Base-by-base conservation (phyloP, 345 rosid species). In the Pseudoturritis turrita region DNA sequence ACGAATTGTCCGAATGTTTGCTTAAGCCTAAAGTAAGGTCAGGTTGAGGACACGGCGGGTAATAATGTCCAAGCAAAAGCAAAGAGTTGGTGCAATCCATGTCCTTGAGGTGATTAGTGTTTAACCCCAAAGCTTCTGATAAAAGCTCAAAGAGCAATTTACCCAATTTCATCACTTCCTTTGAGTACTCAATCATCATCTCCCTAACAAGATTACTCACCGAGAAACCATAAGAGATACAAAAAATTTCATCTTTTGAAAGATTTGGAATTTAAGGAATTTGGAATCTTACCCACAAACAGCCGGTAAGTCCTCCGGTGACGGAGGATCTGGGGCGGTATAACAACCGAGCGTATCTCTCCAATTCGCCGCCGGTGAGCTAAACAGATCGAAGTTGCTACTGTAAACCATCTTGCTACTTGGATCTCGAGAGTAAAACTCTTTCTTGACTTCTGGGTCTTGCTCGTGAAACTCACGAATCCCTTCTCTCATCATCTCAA, bases 21-120 rank as follows among this genome's bases (percentile, higher is more conserved):
- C 66, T 72, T 35, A 77, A 47, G 33, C 91, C 91, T 45, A 85
- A 7, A 12, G 91, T 79, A 22, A 81, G 71, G 33, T 83, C 81
- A 0, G 91, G 89, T 54, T 78, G 83, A 0, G 87, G 95, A 45
- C 91, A 88, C 0, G 81, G 62, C 0, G 88, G 91, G 65, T 86
- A 86, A 40, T 86, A 88, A 58, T 85, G 87, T 41, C 83, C 70
- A 1, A 88, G 35, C 2, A 77, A 11, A 10, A 17, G 7, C 1
- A 82, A 75, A 0, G 89, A 85, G 7, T 82, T 72, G 0, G 72
- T 68, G 44, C 88, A 85, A 0, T 65, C 84, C 70, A 81, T 80
- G 53, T 78, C 86, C 49, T 50, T 53, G 8, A 85, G 77, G 68
- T 78, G 78, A n/a, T 69, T 62, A 5, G 83, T 25, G 53, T 70